Conservation (phyloP, 768 basidiomycete genomes). For the Mycena crocata region DNA sequence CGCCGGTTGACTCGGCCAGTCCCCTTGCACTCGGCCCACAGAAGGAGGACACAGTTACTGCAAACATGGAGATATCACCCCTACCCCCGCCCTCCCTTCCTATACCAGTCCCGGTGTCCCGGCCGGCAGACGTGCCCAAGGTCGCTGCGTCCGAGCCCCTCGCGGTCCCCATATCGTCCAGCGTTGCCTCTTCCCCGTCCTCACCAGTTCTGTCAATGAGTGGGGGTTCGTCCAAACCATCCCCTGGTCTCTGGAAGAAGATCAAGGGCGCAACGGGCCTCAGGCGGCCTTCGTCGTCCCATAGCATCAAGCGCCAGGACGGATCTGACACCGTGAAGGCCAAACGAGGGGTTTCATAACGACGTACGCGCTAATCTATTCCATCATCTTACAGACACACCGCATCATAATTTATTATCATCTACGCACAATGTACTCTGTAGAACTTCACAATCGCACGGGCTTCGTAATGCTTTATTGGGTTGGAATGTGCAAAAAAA, state of each 20-base stretch:
- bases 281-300: conserved; percentile 7
- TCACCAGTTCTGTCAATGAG: conserved; percentile 19
- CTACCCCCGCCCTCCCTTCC: conserved; percentile 14
- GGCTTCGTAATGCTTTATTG: conserved; percentile 8
- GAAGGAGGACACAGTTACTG: not conserved
- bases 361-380: not conserved
- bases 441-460: not conserved
- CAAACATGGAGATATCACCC: not conserved
- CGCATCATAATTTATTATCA: conserved; percentile 5
- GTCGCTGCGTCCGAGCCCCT: conserved; percentile 8
- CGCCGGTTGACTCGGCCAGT: conserved; percentile 6
- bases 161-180: conserved; percentile 10
- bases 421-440: conserved; percentile 9
- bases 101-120: too few species aligned
- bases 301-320: not conserved
- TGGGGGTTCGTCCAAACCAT: conserved; percentile 26
- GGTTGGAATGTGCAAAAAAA: conserved; percentile 17
- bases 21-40: not conserved
- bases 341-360: not conserved
- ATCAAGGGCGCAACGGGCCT: conserved; percentile 34
- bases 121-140: not conserved
- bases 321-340: not conserved
- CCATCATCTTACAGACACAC: not conserved
- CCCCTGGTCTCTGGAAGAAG: conserved; percentile 51
- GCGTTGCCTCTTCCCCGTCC: conserved; percentile 12